Conservation (phyloP, 257 asterid species). For the Salvia rosmarinus region DNA sequence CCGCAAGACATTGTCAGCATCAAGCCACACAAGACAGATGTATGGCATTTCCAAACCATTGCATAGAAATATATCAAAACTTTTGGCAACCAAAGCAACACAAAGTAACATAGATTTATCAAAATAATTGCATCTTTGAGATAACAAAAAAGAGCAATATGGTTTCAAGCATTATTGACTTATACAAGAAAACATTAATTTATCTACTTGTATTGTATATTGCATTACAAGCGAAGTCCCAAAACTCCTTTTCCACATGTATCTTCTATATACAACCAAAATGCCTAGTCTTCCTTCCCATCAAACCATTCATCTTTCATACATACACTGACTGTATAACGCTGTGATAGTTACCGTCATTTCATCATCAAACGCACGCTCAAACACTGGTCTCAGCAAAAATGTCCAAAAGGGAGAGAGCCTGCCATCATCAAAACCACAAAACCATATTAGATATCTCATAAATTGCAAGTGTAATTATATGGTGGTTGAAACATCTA, state of each 20-base stretch:
- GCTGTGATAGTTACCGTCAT: too few relatives aligned
- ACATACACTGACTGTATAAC: neutral
- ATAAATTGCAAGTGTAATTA: too few relatives aligned
- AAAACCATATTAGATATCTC: neutral
- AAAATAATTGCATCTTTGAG: slow-evolving; percentile 13
- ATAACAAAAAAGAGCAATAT: neutral
- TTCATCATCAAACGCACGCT: too few relatives aligned
- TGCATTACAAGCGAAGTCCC: neutral
- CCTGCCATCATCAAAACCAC: slow-evolving; percentile 50
- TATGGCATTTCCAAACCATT: neutral
- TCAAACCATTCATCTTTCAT: neutral
- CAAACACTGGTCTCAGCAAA: slow-evolving; percentile 58
- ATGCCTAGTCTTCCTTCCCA: slow-evolving; percentile 10
- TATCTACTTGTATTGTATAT: neutral
- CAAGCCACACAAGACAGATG: slow-evolving; percentile 4
- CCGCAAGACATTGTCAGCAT: neutral
- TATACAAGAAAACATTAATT: slow-evolving; percentile 7
- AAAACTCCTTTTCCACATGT: neutral
- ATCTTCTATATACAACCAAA: slow-evolving; percentile 15
- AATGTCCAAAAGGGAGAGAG: slow-evolving; percentile 84
- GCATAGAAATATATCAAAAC: neutral
- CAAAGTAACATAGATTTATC: neutral
- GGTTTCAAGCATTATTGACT: slow-evolving; percentile 6
- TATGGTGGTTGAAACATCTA: too few relatives aligned
- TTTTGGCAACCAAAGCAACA: neutral